A percentile compares a stretch with the other conserved stretches of the same genome.
These are phyloP conservation scores for Clonostachys byssicola DNA, from an alignment of 2,329 filamentous ascomycete genomes.

Conservation along the genomic window DNA sequence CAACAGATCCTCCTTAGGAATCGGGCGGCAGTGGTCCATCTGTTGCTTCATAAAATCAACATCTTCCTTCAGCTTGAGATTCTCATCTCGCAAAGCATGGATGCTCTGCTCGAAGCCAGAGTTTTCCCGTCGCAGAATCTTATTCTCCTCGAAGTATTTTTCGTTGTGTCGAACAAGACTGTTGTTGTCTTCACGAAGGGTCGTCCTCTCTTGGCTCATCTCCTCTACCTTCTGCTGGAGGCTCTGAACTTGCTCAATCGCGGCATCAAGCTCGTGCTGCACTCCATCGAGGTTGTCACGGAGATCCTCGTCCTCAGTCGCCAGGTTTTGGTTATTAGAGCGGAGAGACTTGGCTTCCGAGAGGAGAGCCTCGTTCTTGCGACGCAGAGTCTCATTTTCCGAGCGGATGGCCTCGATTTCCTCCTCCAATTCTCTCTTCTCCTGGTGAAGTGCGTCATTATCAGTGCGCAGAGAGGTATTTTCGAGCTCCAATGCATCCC, in stretches of 20 bases:
- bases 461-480: constrained; percentile 33
- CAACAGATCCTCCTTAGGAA: constrained; percentile 27
- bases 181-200: constrained; percentile 44
- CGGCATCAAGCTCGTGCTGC: constrained; percentile 34
- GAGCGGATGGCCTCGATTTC: constrained; percentile 27
- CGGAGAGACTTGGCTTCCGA: constrained; percentile 40
- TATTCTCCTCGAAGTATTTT: constrained; percentile 50
- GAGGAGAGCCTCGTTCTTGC: constrained; percentile 35
- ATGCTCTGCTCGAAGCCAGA: constrained; percentile 39
- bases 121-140: constrained; percentile 41
- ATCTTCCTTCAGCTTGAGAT: constrained; percentile 41
- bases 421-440: constrained; percentile 26
- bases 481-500: constrained; percentile 29
- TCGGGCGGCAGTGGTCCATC: constrained; percentile 33
- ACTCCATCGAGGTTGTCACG: constrained; percentile 31
- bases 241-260: constrained; percentile 31
- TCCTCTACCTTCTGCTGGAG: constrained; percentile 29
- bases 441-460: constrained; percentile 29
- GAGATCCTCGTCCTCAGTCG: constrained; percentile 37
- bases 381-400: constrained; percentile 33
- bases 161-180: constrained; percentile 51
- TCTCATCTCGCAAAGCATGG: constrained; percentile 39
- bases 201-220: constrained; percentile 35
- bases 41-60: constrained; percentile 39
- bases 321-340: constrained; percentile 30